Evolutionary conservation across 2,329 filamentous ascomycete species (phyloP), one percentile per base, ranked within the genome.

Genomic region (Sporothrix euskadiensis): DNA sequence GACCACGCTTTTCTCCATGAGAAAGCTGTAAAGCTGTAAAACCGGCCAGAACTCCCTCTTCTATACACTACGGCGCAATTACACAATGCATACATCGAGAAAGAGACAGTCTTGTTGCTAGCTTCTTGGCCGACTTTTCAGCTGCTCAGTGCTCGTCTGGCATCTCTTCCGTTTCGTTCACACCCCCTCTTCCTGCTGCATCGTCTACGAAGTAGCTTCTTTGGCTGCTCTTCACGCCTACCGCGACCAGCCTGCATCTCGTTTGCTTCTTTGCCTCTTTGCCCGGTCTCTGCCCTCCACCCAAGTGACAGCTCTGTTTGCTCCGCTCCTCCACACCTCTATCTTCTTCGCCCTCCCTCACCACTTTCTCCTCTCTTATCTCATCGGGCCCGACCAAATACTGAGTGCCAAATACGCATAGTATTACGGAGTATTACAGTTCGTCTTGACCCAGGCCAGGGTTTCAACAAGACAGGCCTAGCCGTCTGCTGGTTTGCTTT

Each of bases 51-150:
- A 16, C 30, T 61, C 57, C 5, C 22, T 66, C 12, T 41, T 32
- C n/a, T 39, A 26, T 26, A 26, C 26, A 26, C 26, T 35, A 59
- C 56, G 16, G 30, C 7, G 56, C 19, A n/a, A 22, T 30, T 14
- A n/a, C 35, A 41, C 16, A 19, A 63, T 16, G 57, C 39, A 10
- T 16, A 10, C 57, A 35, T 35, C 56, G 7, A 35, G 14, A 35
- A 41, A 22, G 26, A 22, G 19, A 41, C 35, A 41, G 22, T 30
- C 39, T 66, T n/a, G 39, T 47, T 30, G 39, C n/a, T 66, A 66
- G 61, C 61, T 22, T 26, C 39, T 66, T 66, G 39, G 61, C 61
- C 39, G 26, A 26, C 12, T 54, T 39, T 69, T 69, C 66, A 52
- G 66, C 66, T 69, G 44, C 30, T 39, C 30, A 26, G 30, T 35